Evolutionary conservation across 768 basidiomycete genomes (phyloP).

Genomic region (Suillus bovinus): DNA sequence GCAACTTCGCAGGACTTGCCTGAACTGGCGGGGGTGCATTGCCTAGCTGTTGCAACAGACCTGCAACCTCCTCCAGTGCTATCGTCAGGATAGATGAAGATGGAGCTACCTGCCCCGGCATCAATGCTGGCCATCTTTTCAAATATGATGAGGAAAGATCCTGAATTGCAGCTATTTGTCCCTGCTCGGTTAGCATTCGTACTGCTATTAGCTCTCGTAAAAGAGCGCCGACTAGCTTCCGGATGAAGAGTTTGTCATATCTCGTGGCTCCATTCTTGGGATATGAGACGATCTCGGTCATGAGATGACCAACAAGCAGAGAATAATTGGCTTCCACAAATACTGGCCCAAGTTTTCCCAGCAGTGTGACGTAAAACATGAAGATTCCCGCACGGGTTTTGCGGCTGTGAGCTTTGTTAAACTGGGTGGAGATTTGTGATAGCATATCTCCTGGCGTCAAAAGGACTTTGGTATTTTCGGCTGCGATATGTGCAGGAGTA

Average conservation of each 20-base stretch:
- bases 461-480: slow-evolving; percentile 66
- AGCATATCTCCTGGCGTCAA: slow-evolving; percentile 82
- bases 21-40: slow-evolving; percentile 90
- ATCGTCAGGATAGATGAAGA: slow-evolving; percentile 67
- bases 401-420: slow-evolving; percentile 75
- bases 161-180: slow-evolving; percentile 88
- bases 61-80: slow-evolving; percentile 80
- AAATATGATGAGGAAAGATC: slow-evolving; percentile 82
- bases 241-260: slow-evolving; percentile 73
- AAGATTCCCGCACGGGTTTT: slow-evolving; percentile 83
- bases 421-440: slow-evolving; percentile 70
- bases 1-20: slow-evolving; percentile 36
- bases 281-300: slow-evolving; percentile 72
- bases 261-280: slow-evolving; percentile 54
- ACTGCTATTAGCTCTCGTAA: slow-evolving; percentile 86
- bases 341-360: slow-evolving; percentile 68
- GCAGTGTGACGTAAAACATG: slow-evolving; percentile 81
- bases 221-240: slow-evolving; percentile 74
- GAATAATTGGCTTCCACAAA: slow-evolving; percentile 87
- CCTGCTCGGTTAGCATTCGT: slow-evolving; percentile 89
- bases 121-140: slow-evolving; percentile 90
- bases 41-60: slow-evolving; percentile 84
- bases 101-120: slow-evolving; percentile 82
- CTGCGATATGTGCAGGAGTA: slow-evolving; percentile 41
- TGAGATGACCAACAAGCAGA: slow-evolving; percentile 74